Conservation (phyloP, 202 grass and related monocot genomes). For the Schoenoplectus tabernaemontani region DNA sequence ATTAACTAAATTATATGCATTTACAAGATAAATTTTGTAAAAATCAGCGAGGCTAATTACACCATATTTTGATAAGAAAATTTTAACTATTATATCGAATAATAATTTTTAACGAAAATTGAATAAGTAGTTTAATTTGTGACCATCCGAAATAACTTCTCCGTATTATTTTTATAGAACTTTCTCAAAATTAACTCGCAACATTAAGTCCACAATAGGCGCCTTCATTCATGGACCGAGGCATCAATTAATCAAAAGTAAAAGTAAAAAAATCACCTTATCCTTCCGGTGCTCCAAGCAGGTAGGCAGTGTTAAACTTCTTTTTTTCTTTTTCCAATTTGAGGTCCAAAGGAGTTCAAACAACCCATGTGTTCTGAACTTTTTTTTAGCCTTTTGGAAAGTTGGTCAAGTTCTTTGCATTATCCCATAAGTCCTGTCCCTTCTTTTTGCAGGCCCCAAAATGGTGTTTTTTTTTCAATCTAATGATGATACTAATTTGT, state of each 20-base stretch:
- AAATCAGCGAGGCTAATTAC: too few species aligned
- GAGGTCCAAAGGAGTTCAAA: background rate
- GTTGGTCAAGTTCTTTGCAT: background rate
- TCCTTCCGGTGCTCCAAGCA: constrained; percentile 1
- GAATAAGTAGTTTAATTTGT: too few species aligned
- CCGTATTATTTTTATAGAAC: background rate
- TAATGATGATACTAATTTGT: background rate
- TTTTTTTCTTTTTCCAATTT: background rate
- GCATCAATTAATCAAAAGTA: constrained; percentile 2
- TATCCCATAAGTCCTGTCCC: background rate
- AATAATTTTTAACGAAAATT: too few species aligned
- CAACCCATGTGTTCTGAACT: constrained; percentile 12
- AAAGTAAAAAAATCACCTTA: background rate
- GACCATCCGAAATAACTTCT: too few species aligned
- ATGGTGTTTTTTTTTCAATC: background rate
- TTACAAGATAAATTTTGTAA: too few species aligned
- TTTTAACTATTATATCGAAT: too few species aligned
- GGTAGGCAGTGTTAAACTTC: background rate
- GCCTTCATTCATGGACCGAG: background rate
- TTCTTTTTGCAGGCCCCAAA: background rate
- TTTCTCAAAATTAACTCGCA: background rate
- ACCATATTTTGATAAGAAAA: too few species aligned
- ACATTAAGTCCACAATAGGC: background rate
- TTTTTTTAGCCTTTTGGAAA: constrained; percentile 11
- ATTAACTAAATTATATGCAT: too few species aligned